A percentile compares a stretch with the other conserved stretches of the same genome.
phyloP scores from a whole-genome alignment of 495 filamentous ascomycete genomes.

The Evernia prunastri region DNA sequence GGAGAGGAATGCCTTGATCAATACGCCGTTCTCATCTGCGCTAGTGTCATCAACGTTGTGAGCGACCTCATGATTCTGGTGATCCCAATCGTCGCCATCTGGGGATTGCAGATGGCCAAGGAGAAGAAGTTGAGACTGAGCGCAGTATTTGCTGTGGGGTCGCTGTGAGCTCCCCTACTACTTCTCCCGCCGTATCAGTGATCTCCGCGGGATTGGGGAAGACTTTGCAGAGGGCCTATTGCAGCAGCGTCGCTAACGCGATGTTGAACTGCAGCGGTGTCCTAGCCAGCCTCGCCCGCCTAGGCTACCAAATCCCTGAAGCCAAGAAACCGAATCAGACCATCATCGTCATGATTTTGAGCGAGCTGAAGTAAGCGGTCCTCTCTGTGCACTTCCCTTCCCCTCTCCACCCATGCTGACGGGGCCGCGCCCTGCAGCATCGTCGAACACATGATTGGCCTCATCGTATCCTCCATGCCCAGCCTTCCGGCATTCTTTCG shows the following conservation, averaged over 20 bases:
- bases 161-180: slow-evolving; percentile 44
- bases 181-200: neutral
- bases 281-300: slow-evolving; percentile 22
- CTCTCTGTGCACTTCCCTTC: neutral
- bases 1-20: slow-evolving; percentile 34
- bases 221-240: too few relatives aligned
- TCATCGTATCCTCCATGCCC: slow-evolving; percentile 28
- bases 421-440: slow-evolving; percentile 10
- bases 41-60: slow-evolving; percentile 46
- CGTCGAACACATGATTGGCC: slow-evolving; percentile 26
- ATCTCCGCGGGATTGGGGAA: neutral
- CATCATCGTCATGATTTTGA: slow-evolving; percentile 19
- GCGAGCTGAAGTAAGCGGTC: slow-evolving; percentile 20
- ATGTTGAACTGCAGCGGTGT: slow-evolving; percentile 12
- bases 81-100: slow-evolving; percentile 46
- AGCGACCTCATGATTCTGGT: slow-evolving; percentile 48
- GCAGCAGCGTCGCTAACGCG: neutral
- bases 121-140: slow-evolving; percentile 44
- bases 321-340: slow-evolving; percentile 22
- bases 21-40: slow-evolving; percentile 44
- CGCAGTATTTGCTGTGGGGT: slow-evolving; percentile 46
- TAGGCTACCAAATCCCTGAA: slow-evolving; percentile 19
- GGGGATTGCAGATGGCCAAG: slow-evolving; percentile 39
- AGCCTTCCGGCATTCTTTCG: slow-evolving; percentile 24
- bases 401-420: neutral